Conservation (phyloP, 345 rosid species). For the Noccaea bulbosa region DNA sequence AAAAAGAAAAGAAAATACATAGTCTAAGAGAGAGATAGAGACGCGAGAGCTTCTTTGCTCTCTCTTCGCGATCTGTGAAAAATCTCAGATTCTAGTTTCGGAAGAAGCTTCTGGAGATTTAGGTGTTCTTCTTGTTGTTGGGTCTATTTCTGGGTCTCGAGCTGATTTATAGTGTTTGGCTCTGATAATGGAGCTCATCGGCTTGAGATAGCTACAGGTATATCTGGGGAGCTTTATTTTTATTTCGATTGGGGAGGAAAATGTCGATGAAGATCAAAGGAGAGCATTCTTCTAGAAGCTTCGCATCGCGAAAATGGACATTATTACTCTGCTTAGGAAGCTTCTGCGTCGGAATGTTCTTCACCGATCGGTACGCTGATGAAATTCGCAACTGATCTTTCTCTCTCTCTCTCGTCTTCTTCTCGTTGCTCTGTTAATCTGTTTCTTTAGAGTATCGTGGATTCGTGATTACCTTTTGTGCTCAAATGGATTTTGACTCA, state of each 20-base stretch:
- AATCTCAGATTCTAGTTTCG: constrained; percentile 10
- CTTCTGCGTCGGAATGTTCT: constrained; percentile 91
- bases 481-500: neutral
- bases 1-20: no score
- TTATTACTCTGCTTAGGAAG: constrained; percentile 70
- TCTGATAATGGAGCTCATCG: constrained; percentile 24
- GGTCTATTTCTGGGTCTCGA: constrained; percentile 4
- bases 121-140: constrained; percentile 4
- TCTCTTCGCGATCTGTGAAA: neutral
- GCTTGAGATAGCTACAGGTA: neutral
- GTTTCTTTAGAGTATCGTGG: neutral
- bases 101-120: constrained; percentile 21
- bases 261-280: constrained; percentile 79
- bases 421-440: neutral
- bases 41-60: neutral
- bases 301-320: constrained; percentile 70
- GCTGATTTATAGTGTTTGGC: constrained; percentile 13
- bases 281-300: constrained; percentile 58
- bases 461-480: neutral
- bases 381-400: neutral
- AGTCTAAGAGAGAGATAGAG: neutral
- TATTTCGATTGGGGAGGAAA: neutral
- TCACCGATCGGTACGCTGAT: constrained; percentile 56
- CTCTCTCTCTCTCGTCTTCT: neutral
- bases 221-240: neutral